phyloP scores from a whole-genome alignment of 2,329 filamentous ascomycete genomes.

The Fusarium nematophilum region DNA sequence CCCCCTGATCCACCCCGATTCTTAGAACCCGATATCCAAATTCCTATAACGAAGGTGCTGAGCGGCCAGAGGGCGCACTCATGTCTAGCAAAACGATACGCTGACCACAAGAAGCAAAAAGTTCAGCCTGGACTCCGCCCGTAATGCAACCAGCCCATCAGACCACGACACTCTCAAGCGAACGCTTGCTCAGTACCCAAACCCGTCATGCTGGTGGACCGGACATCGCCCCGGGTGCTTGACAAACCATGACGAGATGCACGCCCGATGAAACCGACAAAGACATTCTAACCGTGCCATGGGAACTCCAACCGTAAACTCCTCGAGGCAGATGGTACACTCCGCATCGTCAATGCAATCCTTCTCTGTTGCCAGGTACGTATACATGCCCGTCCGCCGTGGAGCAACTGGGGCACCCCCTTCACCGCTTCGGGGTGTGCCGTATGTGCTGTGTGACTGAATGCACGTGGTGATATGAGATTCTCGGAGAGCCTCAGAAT shows the following conservation, averaged over 20 bases:
- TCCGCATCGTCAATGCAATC: slow-evolving; percentile 75
- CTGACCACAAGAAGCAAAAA: slow-evolving; percentile 19
- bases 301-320: slow-evolving; percentile 69
- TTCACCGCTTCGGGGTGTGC: slow-evolving; percentile 47
- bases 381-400: slow-evolving; percentile 70
- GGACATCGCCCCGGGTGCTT: slow-evolving; percentile 72
- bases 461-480: slow-evolving; percentile 70
- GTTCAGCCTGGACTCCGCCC: slow-evolving; percentile 30
- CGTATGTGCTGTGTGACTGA: slow-evolving; percentile 63
- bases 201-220: slow-evolving; percentile 73
- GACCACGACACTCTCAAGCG: slow-evolving; percentile 7
- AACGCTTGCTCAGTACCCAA: slow-evolving; percentile 57
- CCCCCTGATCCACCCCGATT: not conserved
- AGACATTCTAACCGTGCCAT: slow-evolving; percentile 77
- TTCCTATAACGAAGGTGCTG: slow-evolving; percentile 25
- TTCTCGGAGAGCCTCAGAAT: slow-evolving; percentile 67
- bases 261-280: slow-evolving; percentile 71
- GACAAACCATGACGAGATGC: slow-evolving; percentile 72
- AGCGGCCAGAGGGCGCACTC: slow-evolving; percentile 24
- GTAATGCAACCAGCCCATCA: slow-evolving; percentile 33
- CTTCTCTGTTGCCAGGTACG: slow-evolving; percentile 73
- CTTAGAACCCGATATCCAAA: slow-evolving; percentile 17
- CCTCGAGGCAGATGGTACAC: slow-evolving; percentile 75
- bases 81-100: slow-evolving; percentile 35
- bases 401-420: slow-evolving; percentile 48